Percentiles rank a stretch among this genome's conserved stretches.
Conservation (phyloP, 257 asterid species). For the Linderniella brevidens region DNA sequence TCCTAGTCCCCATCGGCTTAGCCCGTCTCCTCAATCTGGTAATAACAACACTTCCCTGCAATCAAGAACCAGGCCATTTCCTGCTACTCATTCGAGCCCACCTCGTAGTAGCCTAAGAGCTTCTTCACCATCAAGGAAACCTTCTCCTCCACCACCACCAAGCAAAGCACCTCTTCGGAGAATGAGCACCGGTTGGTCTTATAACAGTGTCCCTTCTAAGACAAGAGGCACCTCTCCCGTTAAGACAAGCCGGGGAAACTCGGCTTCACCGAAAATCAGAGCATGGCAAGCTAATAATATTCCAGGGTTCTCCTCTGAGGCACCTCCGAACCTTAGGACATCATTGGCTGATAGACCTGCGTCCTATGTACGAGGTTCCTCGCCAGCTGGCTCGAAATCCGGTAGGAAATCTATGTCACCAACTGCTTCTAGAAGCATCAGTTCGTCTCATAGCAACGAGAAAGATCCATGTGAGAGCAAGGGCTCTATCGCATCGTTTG, state of each 20-base stretch:
- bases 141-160: conserved; percentile 39
- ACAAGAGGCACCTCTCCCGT: conserved; percentile 72
- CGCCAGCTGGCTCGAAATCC: conserved; percentile 71
- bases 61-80: conserved; percentile 53
- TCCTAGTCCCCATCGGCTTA: conserved; percentile 75
- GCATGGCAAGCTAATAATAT: conserved; percentile 79
- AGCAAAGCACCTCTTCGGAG: conserved; percentile 60
- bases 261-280: conserved; percentile 67
- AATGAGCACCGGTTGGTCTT: conserved; percentile 56
- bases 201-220: conserved; percentile 26
- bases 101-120: conserved; percentile 46
- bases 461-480: conserved; percentile 56
- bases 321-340: conserved; percentile 93
- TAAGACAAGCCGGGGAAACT: conserved; percentile 58
- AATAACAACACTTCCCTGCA: conserved; percentile 29
- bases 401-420: conserved; percentile 94
- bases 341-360: conserved; percentile 89
- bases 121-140: conserved; percentile 66
- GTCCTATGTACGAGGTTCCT: conserved; percentile 85
- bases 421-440: conserved; percentile 64
- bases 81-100: conserved; percentile 61
- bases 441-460: conserved; percentile 67
- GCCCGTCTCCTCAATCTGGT: conserved; percentile 71
- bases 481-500: conserved; percentile 80
- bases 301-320: conserved; percentile 79